phyloP scores from a whole-genome alignment of 768 basidiomycete species.

The Tricholoma flavovirens region DNA sequence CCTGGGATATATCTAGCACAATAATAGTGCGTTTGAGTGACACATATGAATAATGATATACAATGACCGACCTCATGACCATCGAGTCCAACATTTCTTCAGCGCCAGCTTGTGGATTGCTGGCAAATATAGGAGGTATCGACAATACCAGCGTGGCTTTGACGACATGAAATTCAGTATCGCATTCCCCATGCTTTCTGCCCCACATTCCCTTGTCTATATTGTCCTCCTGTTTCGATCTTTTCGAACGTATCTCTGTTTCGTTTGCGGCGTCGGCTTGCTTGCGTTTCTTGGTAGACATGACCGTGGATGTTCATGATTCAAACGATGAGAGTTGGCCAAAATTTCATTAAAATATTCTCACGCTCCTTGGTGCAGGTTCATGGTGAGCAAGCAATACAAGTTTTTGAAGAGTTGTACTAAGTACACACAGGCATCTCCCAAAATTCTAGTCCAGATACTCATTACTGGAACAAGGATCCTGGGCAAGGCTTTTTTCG shows the following conservation, averaged over 20 bases:
- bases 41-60: neutral
- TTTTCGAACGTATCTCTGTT: slow-evolving; percentile 25
- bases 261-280: slow-evolving; percentile 22
- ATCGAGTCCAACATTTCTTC: slow-evolving; percentile 91
- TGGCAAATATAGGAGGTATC: slow-evolving; percentile 77
- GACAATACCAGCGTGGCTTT: slow-evolving; percentile 65
- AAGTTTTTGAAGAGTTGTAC: neutral
- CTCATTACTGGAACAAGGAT: slow-evolving; percentile 72
- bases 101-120: slow-evolving; percentile 65
- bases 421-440: slow-evolving; percentile 54
- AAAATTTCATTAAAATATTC: slow-evolving; percentile 7
- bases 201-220: slow-evolving; percentile 14
- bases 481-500: slow-evolving; percentile 85
- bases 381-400: slow-evolving; percentile 12
- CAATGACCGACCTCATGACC: slow-evolving; percentile 76
- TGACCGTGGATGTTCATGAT: slow-evolving; percentile 18
- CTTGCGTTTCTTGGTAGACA: slow-evolving; percentile 46
- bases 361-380: slow-evolving; percentile 7
- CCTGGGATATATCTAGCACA: slow-evolving; percentile 73
- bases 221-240: slow-evolving; percentile 31
- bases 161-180: slow-evolving; percentile 56
- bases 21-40: neutral
- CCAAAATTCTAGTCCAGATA: slow-evolving; percentile 74
- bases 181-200: slow-evolving; percentile 31
- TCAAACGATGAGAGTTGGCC: neutral